These are phyloP conservation scores for Solanum hybrid DNA, from an alignment of 305 asterid species.

Conservation along the genomic window DNA sequence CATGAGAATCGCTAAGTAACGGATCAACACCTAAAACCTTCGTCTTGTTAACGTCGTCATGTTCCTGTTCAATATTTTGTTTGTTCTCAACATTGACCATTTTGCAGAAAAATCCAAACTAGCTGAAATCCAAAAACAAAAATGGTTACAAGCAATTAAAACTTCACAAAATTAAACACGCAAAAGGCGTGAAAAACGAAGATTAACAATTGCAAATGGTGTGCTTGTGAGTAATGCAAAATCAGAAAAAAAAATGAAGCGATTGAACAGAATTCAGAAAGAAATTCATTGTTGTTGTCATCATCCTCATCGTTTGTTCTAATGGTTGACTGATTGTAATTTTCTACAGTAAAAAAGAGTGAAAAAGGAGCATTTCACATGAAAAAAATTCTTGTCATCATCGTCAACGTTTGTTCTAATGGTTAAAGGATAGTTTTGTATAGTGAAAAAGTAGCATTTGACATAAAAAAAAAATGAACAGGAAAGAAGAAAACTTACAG, in stretches of 20 bases:
- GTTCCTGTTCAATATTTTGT: slow-evolving; percentile 20
- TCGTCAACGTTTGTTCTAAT: not conserved
- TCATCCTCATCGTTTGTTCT: not conserved
- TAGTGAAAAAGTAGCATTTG: not conserved
- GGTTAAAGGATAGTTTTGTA: no score
- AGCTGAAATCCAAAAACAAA: not conserved
- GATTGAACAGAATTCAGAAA: not conserved
- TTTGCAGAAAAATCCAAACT: not conserved
- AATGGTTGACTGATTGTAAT: not conserved
- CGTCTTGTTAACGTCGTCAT: slow-evolving; percentile 6
- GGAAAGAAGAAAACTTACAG: not conserved
- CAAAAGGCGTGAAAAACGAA: not conserved
- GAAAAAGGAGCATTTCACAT: not conserved
- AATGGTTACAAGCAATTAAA: not conserved
- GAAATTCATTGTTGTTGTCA: no score
- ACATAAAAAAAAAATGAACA: not conserved
- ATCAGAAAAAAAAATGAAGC: not conserved
- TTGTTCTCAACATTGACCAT: slow-evolving; percentile 10
- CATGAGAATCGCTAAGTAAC: slow-evolving; percentile 25
- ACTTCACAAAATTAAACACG: not conserved
- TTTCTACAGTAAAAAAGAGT: no score
- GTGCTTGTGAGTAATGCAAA: not conserved
- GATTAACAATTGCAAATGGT: not conserved
- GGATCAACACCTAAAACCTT: slow-evolving; percentile 13
- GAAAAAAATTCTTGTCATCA: not conserved